Evolutionary conservation across 768 basidiomycete genomes (phyloP).

Genomic region (Tylopilus rubrobrunneus): DNA sequence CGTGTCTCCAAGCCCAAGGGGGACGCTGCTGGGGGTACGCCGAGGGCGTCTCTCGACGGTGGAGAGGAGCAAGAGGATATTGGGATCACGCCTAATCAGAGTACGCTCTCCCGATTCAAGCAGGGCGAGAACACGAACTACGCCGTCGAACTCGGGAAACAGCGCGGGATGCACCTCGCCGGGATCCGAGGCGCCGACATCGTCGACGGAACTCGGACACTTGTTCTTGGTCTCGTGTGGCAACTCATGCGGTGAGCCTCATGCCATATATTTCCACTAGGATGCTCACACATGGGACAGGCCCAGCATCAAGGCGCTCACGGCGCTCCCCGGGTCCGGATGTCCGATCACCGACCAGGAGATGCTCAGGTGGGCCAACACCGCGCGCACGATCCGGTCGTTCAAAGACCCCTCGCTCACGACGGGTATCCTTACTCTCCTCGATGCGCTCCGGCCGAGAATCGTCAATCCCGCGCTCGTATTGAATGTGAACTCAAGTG

Average conservation of each 20-base stretch:
- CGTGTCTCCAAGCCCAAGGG: slow-evolving; percentile 55
- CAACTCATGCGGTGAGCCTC: slow-evolving; percentile 84
- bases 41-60: too few species aligned
- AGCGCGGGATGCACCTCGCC: too few species aligned
- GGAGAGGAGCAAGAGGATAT: too few species aligned
- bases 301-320: slow-evolving; percentile 90
- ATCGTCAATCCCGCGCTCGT: slow-evolving; percentile 91
- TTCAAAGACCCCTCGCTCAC: slow-evolving; percentile 93
- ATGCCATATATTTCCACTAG: too few species aligned
- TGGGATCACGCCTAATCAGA: too few species aligned
- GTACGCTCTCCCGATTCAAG: too few species aligned
- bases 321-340: slow-evolving; percentile 64
- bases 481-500: slow-evolving; percentile 51
- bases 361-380: slow-evolving; percentile 95
- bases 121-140: too few species aligned
- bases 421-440: slow-evolving; percentile 87
- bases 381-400: slow-evolving; percentile 67
- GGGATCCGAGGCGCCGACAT: slow-evolving; percentile 66
- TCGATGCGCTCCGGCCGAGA: slow-evolving; percentile 88
- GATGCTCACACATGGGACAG: slow-evolving; percentile 30
- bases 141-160: too few species aligned
- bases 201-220: slow-evolving; percentile 86
- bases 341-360: slow-evolving; percentile 87
- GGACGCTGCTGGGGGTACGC: too few species aligned
- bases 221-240: slow-evolving; percentile 97